Evolutionary conservation across 2,329 filamentous ascomycete genomes (phyloP), one percentile per base, ranked within the genome.

Genomic region (Podosphaera xanthii): DNA sequence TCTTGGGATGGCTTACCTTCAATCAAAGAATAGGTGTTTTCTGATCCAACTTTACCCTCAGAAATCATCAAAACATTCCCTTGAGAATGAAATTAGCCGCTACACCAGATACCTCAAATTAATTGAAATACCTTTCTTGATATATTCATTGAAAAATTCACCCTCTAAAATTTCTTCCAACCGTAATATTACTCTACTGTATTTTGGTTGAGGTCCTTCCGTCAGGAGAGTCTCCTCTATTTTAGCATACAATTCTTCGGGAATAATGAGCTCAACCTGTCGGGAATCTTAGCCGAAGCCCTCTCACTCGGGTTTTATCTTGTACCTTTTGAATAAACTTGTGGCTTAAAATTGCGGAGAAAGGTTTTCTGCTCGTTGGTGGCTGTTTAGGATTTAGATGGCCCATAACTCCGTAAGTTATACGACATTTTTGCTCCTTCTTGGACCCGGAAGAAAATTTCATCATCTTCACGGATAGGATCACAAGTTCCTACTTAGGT

Each of bases 11-110:
- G 62, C 69, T 58, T 73, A 79, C 88, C 89, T 64, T 87, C 78
- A 60, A 73, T 76, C 0, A 97, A 72, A 0, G 78, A 78, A 68
- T 87, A 91, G 2, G 84, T 75, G 64, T 86, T 86, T 66, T 90
- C 84, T 2, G 83, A 76, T 2, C 81, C 82, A 6, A 77, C 73
- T 38, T 78, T 77, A 10, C 88, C 89, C 69, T 90, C 80, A 0
- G 90, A 95, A 1, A 95, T 76, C 84, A 97, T 87, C 64, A 87
- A 70, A 56, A 94, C 74, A 67, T 88, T 83, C 4, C 87, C 87
- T 89, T 35, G 35, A 12, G 33, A 55, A 4, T 36, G 61, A 2
- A 14, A 36, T 33, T 2, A 50, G 58, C 38, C 57, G 63, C 8
- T 59, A 61, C 4, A 49, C 1, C 14, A 30, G 22, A 40, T 30